These are phyloP conservation scores for Phaeomoniella chlamydospora DNA, from an alignment of 2,329 filamentous ascomycete species.

Conservation along the genomic window DNA sequence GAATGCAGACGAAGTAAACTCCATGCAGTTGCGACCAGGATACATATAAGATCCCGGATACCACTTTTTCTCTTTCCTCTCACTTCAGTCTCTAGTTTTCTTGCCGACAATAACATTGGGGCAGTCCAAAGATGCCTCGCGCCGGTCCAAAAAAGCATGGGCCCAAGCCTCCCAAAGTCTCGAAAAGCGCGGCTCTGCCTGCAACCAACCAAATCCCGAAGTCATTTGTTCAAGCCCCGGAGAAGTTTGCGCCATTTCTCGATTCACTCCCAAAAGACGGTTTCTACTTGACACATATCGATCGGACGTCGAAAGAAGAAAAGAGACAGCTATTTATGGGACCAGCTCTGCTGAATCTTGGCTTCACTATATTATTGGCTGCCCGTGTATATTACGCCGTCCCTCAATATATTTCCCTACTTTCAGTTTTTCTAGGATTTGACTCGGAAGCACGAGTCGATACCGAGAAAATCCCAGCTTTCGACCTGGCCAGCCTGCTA, in stretches of 20 bases:
- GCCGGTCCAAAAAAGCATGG: neutral
- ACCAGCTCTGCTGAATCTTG: constrained; percentile 61
- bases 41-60: too few species aligned
- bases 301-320: constrained; percentile 51
- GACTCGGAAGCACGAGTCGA: constrained; percentile 53
- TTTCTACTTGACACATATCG: constrained; percentile 76
- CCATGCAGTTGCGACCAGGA: too few species aligned
- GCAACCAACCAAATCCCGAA: neutral
- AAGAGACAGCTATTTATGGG: constrained; percentile 76
- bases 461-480: constrained; percentile 39
- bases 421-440: constrained; percentile 51
- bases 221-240: neutral
- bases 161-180: neutral
- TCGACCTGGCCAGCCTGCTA: constrained; percentile 42
- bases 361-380: constrained; percentile 48
- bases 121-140: neutral
- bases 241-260: constrained; percentile 38
- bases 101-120: neutral
- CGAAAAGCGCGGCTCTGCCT: neutral
- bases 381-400: constrained; percentile 55
- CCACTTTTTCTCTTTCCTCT: constrained; percentile 1
- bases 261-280: constrained; percentile 50
- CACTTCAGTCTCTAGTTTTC: neutral
- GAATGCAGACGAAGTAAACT: too few species aligned
- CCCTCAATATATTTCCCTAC: constrained; percentile 58